phyloP scores from a whole-genome alignment of 768 basidiomycete species.

The Hemileccinum impolitum region DNA sequence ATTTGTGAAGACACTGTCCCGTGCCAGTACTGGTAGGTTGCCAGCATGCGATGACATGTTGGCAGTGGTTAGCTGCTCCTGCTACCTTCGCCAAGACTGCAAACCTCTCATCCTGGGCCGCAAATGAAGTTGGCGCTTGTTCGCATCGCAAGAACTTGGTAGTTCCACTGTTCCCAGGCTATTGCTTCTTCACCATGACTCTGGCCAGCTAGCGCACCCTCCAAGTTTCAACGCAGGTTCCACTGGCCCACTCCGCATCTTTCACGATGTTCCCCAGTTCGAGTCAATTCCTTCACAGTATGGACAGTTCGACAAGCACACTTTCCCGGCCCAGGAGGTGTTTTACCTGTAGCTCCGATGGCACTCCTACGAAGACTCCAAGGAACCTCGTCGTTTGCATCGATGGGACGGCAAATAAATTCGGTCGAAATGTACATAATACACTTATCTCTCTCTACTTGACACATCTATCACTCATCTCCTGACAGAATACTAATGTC shows the following conservation, averaged over 20 bases:
- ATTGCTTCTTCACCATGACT: not conserved
- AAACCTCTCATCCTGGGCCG: not conserved
- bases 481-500: slow-evolving; percentile 34
- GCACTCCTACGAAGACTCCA: not conserved
- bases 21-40: not conserved
- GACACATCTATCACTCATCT: not conserved
- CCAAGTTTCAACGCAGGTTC: not conserved
- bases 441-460: not conserved
- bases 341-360: slow-evolving; percentile 6
- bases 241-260: not conserved
- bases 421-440: slow-evolving; percentile 12
- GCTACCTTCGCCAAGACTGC: not conserved
- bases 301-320: slow-evolving; percentile 1
- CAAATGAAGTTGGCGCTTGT: not conserved
- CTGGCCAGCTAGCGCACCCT: not conserved
- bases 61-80: not conserved
- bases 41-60: not conserved
- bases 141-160: not conserved
- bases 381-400: slow-evolving; percentile 19
- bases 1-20: not conserved
- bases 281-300: not conserved
- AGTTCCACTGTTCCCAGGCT: not conserved
- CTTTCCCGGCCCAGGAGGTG: slow-evolving; percentile 5
- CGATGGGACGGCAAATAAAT: slow-evolving; percentile 20
- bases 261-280: slow-evolving; percentile 3